A percentile compares a stretch with the other conserved stretches of the same genome.
Evolutionary conservation across 2,329 filamentous ascomycete genomes (phyloP).

Genomic region (Eutypella sp.): DNA sequence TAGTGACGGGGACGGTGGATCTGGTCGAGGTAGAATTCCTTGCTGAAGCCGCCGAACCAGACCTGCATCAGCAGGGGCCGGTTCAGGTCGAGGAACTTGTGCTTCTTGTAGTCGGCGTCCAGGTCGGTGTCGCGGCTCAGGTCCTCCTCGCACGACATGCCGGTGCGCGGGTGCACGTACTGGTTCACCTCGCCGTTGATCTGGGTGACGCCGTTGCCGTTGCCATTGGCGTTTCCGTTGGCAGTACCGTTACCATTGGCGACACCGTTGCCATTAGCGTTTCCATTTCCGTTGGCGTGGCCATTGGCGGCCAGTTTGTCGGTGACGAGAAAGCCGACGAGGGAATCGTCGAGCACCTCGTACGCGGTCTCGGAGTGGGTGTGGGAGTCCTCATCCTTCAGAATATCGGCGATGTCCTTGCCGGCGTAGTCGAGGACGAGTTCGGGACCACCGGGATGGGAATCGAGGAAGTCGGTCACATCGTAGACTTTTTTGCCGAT

Average conservation of each 20-base stretch:
- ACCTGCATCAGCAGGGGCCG: constrained; percentile 82
- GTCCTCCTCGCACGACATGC: constrained; percentile 86
- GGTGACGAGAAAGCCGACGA: constrained; percentile 73
- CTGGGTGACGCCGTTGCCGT: constrained; percentile 27
- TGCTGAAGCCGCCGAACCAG: constrained; percentile 81
- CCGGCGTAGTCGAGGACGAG: constrained; percentile 86
- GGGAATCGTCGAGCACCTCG: constrained; percentile 82
- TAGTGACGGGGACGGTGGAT: constrained; percentile 95
- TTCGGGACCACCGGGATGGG: constrained; percentile 86
- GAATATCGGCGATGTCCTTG: constrained; percentile 75
- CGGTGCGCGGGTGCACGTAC: constrained; percentile 60
- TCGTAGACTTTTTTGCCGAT: constrained; percentile 90
- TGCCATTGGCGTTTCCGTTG: too few relatives aligned
- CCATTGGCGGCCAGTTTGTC: constrained; percentile 43
- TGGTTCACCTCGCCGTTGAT: constrained; percentile 27
- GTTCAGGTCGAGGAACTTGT: constrained; percentile 91
- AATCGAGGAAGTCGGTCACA: constrained; percentile 82
- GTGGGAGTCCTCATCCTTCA: constrained; percentile 80
- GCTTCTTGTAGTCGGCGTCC: constrained; percentile 70
- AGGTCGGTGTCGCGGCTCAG: constrained; percentile 80
- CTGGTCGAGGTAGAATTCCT: constrained; percentile 95
- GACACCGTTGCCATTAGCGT: too few relatives aligned
- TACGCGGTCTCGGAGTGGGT: constrained; percentile 89
- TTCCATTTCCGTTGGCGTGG: too few relatives aligned
- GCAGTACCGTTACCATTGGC: too few relatives aligned